Evolutionary conservation across 192 early-diverging fungal genomes (phyloP).

Genomic region (Coemansia sp.): DNA sequence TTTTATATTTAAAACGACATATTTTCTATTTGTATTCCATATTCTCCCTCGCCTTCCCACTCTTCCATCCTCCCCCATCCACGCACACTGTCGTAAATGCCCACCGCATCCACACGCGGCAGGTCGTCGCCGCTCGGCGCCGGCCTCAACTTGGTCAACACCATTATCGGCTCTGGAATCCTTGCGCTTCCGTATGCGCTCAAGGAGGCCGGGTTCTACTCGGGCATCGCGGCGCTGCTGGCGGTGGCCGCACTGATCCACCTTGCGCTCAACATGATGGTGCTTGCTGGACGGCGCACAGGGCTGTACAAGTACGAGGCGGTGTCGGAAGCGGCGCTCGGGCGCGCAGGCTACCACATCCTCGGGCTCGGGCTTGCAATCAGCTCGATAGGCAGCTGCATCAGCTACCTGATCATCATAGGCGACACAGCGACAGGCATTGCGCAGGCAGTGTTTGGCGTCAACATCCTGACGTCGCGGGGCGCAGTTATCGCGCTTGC

Average conservation of each 20-base stretch:
- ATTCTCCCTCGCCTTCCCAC: background rate
- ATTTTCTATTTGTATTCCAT: background rate
- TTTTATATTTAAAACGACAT: background rate
- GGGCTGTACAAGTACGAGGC: constrained; percentile 60
- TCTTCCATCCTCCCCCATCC: no score
- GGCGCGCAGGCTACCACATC: constrained; percentile 56
- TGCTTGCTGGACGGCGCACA: constrained; percentile 56
- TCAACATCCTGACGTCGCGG: constrained; percentile 16
- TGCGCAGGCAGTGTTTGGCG: constrained; percentile 21
- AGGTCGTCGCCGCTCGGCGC: constrained; percentile 37
- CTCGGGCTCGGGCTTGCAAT: constrained; percentile 61
- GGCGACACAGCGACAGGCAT: constrained; percentile 44
- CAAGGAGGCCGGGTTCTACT: constrained; percentile 62
- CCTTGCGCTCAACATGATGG: constrained; percentile 58
- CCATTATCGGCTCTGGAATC: constrained; percentile 69
- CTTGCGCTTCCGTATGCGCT: constrained; percentile 70
- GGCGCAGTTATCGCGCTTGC: constrained; percentile 23
- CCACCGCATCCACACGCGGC: constrained; percentile 6
- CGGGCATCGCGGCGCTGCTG: constrained; percentile 56
- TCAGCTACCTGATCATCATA: constrained; percentile 64
- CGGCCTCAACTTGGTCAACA: constrained; percentile 69
- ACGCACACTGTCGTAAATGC: background rate
- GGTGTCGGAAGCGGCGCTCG: constrained; percentile 57
- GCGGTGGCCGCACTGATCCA: constrained; percentile 56
- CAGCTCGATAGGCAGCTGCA: constrained; percentile 62